Conservation (phyloP, 176 grass and related monocot genomes). For the Leersia perrieri region DNA sequence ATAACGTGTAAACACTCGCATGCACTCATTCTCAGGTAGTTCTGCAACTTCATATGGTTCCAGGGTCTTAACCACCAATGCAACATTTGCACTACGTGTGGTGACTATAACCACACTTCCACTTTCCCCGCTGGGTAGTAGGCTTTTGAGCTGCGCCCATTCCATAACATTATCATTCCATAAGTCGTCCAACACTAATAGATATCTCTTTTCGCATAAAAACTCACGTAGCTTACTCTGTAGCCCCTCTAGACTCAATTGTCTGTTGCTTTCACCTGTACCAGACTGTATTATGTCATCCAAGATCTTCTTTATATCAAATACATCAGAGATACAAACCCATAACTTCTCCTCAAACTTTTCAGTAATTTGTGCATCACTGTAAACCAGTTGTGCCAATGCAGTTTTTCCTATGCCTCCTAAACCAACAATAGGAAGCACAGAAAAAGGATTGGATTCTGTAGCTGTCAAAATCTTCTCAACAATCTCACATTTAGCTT, state of each 20-base stretch:
- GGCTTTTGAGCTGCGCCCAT: neutral
- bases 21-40: neutral
- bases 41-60: neutral
- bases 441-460: neutral
- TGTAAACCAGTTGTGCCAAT: neutral
- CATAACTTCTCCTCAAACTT: neutral
- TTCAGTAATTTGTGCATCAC: neutral
- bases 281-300: neutral
- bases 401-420: constrained; percentile 13
- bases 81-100: neutral
- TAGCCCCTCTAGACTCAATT: too few species aligned
- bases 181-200: too few species aligned
- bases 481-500: neutral
- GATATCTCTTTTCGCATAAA: too few species aligned
- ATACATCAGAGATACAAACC: neutral
- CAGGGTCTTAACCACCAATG: neutral
- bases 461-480: neutral
- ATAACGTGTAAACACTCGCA: neutral
- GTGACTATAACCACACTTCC: neutral
- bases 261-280: too few species aligned
- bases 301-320: neutral
- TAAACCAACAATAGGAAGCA: constrained; percentile 20
- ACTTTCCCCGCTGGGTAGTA: neutral
- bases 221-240: too few species aligned
- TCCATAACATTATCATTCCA: neutral